Evolutionary conservation across 2,329 filamentous ascomycete species (phyloP).

Genomic region (Microsporum canis): DNA sequence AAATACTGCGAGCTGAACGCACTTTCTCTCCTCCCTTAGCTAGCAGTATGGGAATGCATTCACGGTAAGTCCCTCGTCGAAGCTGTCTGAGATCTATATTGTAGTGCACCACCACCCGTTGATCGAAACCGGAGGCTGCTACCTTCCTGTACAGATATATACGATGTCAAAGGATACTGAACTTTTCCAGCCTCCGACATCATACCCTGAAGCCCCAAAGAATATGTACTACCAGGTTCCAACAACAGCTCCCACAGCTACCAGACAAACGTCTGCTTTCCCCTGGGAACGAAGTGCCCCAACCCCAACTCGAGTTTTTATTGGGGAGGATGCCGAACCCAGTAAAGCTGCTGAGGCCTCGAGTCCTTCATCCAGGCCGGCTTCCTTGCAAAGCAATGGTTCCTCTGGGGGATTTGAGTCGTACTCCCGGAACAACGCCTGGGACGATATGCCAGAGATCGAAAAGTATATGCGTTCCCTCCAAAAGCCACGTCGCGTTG

Average conservation of each 20-base stretch:
- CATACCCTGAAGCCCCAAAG: conserved; percentile 71
- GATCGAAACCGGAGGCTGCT: conserved; percentile 68
- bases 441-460: conserved; percentile 86
- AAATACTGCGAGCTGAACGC: conserved; percentile 22
- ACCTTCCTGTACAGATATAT: conserved; percentile 70
- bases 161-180: conserved; percentile 66
- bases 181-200: conserved; percentile 63
- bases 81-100: too few relatives aligned
- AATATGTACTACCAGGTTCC: conserved; percentile 85
- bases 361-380: not conserved
- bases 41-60: conserved; percentile 54
- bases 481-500: conserved; percentile 48
- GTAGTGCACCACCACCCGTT: conserved; percentile 49
- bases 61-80: conserved; percentile 37
- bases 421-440: conserved; percentile 60
- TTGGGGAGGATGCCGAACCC: conserved; percentile 20
- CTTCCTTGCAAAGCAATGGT: not conserved
- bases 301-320: conserved; percentile 43
- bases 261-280: conserved; percentile 61
- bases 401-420: not conserved
- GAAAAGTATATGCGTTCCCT: conserved; percentile 72
- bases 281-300: conserved; percentile 72
- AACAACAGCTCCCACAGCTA: conserved; percentile 42
- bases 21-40: conserved; percentile 47
- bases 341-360: not conserved